phyloP scores from a whole-genome alignment of 2,329 filamentous ascomycete genomes.

The Leptographium galeiforme region DNA sequence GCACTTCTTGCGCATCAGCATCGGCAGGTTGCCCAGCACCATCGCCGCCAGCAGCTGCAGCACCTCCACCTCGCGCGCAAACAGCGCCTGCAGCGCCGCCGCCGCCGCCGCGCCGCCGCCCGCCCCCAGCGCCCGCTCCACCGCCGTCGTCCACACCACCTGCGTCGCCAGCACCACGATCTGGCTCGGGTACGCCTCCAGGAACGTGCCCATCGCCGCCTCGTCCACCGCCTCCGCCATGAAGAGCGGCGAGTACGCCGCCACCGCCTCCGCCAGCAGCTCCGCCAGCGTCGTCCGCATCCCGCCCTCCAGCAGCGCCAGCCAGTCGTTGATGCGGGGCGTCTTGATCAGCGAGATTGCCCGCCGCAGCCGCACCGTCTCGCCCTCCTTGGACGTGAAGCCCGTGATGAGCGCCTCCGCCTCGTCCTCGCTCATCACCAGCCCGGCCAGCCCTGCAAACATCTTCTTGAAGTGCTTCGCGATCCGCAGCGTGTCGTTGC shows the following conservation, averaged over 20 bases:
- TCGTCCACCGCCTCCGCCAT: conserved; percentile 56
- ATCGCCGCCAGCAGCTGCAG: conserved; percentile 76
- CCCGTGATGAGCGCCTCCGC: conserved; percentile 68
- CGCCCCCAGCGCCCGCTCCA: conserved; percentile 61
- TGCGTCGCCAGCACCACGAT: conserved; percentile 92
- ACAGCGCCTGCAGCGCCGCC: conserved; percentile 52
- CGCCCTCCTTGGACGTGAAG: conserved; percentile 90
- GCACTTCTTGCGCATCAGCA: conserved; percentile 86
- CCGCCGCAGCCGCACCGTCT: conserved; percentile 75
- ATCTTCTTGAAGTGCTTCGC: conserved; percentile 99
- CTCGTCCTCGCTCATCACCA: conserved; percentile 54
- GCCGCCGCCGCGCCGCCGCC: conserved; percentile 35
- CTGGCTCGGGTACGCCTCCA: conserved; percentile 76
- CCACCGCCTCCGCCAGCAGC: conserved; percentile 72
- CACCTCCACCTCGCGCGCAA: conserved; percentile 71
- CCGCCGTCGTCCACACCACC: conserved; percentile 80
- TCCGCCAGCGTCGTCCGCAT: conserved; percentile 95
- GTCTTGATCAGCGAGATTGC: conserved; percentile 88
- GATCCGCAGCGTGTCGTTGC: conserved; percentile 89
- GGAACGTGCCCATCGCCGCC: conserved; percentile 62
- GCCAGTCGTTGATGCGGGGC: conserved; percentile 96
- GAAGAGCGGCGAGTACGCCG: conserved; percentile 70
- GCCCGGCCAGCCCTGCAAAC: conserved; percentile 90
- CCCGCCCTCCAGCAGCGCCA: conserved; percentile 78
- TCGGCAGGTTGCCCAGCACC: conserved; percentile 77